Percentiles rank a stretch among this genome's conserved stretches.
These are phyloP conservation scores for Metschnikowia kofuensis DNA, from an alignment of 805 yeast species.

Conservation along the genomic window DNA sequence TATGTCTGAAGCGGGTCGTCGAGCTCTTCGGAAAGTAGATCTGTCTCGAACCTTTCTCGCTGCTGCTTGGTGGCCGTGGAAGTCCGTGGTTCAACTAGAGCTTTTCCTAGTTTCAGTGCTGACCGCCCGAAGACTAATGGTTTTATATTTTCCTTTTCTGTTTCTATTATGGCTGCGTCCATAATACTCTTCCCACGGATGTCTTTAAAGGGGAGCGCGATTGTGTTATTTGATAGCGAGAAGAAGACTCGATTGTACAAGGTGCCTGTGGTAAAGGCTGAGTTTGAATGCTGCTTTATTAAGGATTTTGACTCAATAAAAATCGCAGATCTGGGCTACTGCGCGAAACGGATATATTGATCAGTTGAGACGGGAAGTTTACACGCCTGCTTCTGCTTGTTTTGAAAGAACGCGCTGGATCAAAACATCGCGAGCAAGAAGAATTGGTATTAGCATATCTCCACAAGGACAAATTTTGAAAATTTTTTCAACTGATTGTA, in stretches of 20 bases:
- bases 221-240: not conserved
- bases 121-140: slow-evolving; percentile 70
- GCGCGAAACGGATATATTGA: no score
- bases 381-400: not conserved
- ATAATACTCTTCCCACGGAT: not conserved
- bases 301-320: no score
- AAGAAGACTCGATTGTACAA: not conserved
- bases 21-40: slow-evolving; percentile 42
- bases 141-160: slow-evolving; percentile 72
- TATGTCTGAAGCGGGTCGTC: slow-evolving; percentile 84
- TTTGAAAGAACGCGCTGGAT: not conserved
- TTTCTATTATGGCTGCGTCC: slow-evolving; percentile 27
- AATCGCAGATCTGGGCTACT: no score
- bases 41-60: slow-evolving; percentile 37
- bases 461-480: no score
- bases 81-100: slow-evolving; percentile 26
- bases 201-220: not conserved
- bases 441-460: no score
- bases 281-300: no score
- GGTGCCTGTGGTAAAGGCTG: not conserved
- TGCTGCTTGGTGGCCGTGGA: slow-evolving; percentile 13
- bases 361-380: no score
- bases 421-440: not conserved
- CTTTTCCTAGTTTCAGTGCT: slow-evolving; percentile 50
- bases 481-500: no score